Base-by-base conservation (phyloP, 1,284 basidiomycete species). In the Austroboletus olivaceoglutinosus region DNA sequence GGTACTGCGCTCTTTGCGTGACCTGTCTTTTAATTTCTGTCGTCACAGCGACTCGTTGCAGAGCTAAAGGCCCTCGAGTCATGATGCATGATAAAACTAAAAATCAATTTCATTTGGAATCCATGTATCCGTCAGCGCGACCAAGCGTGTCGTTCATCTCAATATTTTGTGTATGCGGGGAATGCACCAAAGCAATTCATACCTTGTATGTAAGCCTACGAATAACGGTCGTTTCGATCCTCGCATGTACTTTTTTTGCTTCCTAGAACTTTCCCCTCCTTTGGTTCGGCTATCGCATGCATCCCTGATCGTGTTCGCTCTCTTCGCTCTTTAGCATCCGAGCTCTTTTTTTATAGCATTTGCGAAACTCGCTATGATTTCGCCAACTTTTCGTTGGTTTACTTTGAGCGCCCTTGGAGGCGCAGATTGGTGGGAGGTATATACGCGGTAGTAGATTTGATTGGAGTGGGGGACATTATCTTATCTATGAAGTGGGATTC, bases 61-160 rank as follows among this genome's bases (percentile, higher is more conserved):
- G 70, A 72, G 44, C 62, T 72, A 2, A 73, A 68, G 47, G 66
- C 65, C 18, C 62, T 72, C 18, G 68, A 70, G 49, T 58, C 68
- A 18, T 69, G 48, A 69, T 49, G 49, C 68, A 18, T 69, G 48
- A 69, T 49, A 48, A 55, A 45, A 47, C 43, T 40, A 18, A 42
- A 49, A 46, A 43, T 36, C 37, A 34, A 40, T 45, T 36, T 43
- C 38, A 40, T 55, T 46, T 44, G 34, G 45, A 65, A 54, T 27
- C 43, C 53, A 47, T 70, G 67, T 65, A 69, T 48, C 54, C 59
- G 59, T 54, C 55, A 56, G 45, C 53, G 44, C 56, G 56, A 48
- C 49, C 54, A 58, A 58, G 51, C 54, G 53, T 59, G 47, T 45
- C 11, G n/a, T n/a, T n/a, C 63, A 61, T 51, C 53, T 36, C 50